phyloP scores from a whole-genome alignment of 805 yeast species.

The Candida palmyrensis region DNA sequence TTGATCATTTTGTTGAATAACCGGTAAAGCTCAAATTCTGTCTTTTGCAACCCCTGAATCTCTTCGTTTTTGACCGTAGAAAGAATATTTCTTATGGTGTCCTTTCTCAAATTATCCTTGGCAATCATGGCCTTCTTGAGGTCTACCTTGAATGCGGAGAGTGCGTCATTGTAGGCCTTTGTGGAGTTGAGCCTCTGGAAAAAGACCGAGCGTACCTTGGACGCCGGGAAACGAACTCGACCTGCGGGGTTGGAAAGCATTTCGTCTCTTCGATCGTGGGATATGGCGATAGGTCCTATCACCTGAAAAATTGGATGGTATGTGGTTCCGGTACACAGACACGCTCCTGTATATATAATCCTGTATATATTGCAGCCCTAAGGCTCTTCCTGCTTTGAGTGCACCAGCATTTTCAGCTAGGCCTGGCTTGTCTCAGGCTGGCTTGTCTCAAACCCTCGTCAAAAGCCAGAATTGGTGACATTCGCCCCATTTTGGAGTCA shows the following conservation, averaged over 20 bases:
- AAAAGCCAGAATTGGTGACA: too few species aligned
- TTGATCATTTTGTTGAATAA: slow-evolving; percentile 34
- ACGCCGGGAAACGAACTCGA: not conserved
- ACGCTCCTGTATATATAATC: too few species aligned
- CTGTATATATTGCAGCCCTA: too few species aligned
- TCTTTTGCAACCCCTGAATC: slow-evolving; percentile 18
- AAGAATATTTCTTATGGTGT: slow-evolving; percentile 18
- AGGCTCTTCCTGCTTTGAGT: too few species aligned
- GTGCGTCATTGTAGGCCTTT: slow-evolving; percentile 12
- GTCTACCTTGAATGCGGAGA: slow-evolving; percentile 14
- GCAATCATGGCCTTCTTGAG: slow-evolving; percentile 21
- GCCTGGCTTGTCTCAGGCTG: too few species aligned
- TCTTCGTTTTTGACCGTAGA: slow-evolving; percentile 18
- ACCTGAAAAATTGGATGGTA: slow-evolving; percentile 1
- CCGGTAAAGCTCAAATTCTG: slow-evolving; percentile 13
- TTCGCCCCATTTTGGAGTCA: too few species aligned
- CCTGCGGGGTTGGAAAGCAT: too few species aligned
- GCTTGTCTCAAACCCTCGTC: too few species aligned
- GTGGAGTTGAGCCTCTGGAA: slow-evolving; percentile 10
- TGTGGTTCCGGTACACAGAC: too few species aligned
- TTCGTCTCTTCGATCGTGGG: too few species aligned
- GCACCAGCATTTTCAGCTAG: too few species aligned
- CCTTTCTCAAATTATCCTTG: slow-evolving; percentile 15
- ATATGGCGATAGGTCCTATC: not conserved
- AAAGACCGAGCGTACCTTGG: not conserved